phyloP scores from a whole-genome alignment of 2,329 filamentous ascomycete genomes.

The Fusarium sp. region DNA sequence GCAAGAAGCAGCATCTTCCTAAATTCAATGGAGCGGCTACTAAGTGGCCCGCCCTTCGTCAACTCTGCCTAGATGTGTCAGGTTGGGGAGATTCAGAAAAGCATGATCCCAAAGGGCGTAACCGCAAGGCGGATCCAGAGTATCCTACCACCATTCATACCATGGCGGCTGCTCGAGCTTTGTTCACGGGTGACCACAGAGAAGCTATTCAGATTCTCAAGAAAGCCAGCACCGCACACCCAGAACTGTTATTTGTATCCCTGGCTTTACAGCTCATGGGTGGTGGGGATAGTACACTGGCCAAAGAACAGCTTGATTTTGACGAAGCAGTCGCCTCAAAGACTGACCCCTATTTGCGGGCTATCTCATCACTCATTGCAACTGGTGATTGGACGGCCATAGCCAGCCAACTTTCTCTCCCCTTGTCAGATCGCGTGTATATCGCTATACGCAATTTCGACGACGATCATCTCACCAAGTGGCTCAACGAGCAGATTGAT shows the following conservation, averaged over 20 bases:
- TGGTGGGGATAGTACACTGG: constrained; percentile 57
- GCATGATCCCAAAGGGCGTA: constrained; percentile 57
- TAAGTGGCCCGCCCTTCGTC: constrained; percentile 74
- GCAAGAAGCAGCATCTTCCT: constrained; percentile 70
- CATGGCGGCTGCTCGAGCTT: constrained; percentile 78
- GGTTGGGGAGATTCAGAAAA: constrained; percentile 72
- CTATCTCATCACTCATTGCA: constrained; percentile 81
- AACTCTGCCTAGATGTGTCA: constrained; percentile 80
- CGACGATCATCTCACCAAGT: constrained; percentile 71
- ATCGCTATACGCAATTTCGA: constrained; percentile 76
- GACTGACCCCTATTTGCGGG: constrained; percentile 81
- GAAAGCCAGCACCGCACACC: constrained; percentile 69
- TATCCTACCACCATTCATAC: constrained; percentile 70
- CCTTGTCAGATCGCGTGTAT: constrained; percentile 78
- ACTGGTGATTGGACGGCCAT: constrained; percentile 81
- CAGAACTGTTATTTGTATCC: constrained; percentile 75
- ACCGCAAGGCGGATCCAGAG: constrained; percentile 57
- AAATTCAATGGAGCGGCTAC: constrained; percentile 73
- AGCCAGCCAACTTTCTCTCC: constrained; percentile 77
- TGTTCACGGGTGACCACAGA: constrained; percentile 77
- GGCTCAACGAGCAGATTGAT: constrained; percentile 74
- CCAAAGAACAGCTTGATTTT: constrained; percentile 66
- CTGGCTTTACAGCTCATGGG: constrained; percentile 73
- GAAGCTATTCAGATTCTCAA: constrained; percentile 78
- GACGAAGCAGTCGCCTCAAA: constrained; percentile 70